These are phyloP conservation scores for Epithemia pelagica DNA, from an alignment of 108 stramenopile genomes.

Conservation along the genomic window DNA sequence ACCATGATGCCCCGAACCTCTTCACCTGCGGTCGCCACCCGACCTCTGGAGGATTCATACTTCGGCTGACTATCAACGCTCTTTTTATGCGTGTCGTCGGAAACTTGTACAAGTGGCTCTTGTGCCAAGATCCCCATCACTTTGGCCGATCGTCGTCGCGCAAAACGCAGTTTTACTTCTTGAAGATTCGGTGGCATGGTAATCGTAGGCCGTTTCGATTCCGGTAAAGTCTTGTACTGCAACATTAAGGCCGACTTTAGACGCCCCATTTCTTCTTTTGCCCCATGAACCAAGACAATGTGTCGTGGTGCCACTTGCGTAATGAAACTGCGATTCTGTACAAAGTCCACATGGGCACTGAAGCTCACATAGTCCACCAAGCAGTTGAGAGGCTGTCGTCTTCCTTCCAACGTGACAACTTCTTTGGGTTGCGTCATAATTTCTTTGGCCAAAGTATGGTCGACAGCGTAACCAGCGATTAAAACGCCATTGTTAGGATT, in stretches of 20 bases:
- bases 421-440: conserved; percentile 93
- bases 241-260: conserved; percentile 79
- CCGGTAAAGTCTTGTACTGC: conserved; percentile 72
- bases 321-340: conserved; percentile 92
- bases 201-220: conserved; percentile 74
- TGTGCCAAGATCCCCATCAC: conserved; percentile 81
- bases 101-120: conserved; percentile 20
- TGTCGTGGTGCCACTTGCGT: conserved; percentile 79
- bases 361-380: conserved; percentile 94
- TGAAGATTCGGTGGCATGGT: conserved; percentile 86
- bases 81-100: conserved; percentile 19
- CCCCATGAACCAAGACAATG: conserved; percentile 98
- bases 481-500: conserved; percentile 95
- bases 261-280: conserved; percentile 92
- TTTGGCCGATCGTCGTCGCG: conserved; percentile 79
- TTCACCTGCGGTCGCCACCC: conserved; percentile 43
- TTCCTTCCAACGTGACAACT: conserved; percentile 90
- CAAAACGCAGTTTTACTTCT: conserved; percentile 80
- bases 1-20: conserved; percentile 72
- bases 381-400: conserved; percentile 86
- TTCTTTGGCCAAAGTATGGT: conserved; percentile 97
- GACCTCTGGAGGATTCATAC: background rate
- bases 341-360: conserved; percentile 97
- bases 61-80: background rate
- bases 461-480: conserved; percentile 97